phyloP scores from a whole-genome alignment of 805 yeast genomes.

The Candida krabiensis region DNA sequence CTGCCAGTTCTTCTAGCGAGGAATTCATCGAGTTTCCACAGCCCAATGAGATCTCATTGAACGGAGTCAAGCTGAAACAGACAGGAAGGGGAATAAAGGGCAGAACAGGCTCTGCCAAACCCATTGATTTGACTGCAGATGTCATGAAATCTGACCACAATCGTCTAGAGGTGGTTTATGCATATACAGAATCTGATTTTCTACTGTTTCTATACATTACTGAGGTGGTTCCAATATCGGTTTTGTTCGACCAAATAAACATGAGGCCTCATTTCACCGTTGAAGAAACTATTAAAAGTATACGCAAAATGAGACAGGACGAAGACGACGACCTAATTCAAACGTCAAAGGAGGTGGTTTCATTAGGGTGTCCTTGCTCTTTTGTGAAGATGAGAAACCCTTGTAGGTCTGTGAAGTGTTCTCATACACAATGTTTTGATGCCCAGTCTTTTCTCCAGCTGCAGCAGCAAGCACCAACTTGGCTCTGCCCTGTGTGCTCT shows the following conservation, averaged over 20 bases:
- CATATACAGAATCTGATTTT: constrained; percentile 52
- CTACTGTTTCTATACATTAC: constrained; percentile 61
- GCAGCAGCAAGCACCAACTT: constrained; percentile 77
- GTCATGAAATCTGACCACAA: constrained; percentile 35
- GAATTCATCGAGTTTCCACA: constrained; percentile 61
- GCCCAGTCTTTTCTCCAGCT: constrained; percentile 68
- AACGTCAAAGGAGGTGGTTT: constrained; percentile 56
- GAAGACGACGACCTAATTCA: constrained; percentile 73
- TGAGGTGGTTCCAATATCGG: constrained; percentile 42
- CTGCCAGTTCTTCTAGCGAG: constrained; percentile 17
- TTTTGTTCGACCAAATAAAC: constrained; percentile 41
- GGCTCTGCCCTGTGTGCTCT: constrained; percentile 88
- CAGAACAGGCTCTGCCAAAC: constrained; percentile 74
- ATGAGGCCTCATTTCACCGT: constrained; percentile 52
- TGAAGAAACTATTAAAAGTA: constrained; percentile 41
- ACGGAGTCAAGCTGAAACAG: constrained; percentile 48
- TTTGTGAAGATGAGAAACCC: constrained; percentile 71
- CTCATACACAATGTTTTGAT: constrained; percentile 88
- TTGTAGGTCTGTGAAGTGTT: constrained; percentile 65
- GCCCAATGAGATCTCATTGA: constrained; percentile 67
- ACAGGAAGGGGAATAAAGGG: constrained; percentile 76
- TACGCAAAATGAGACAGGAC: constrained; percentile 30
- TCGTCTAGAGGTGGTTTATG: constrained; percentile 53
- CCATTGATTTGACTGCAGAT: constrained; percentile 70
- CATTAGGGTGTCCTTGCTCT: constrained; percentile 79